Evolutionary conservation across 1,284 basidiomycete species (phyloP).

Genomic region (Pseudozyma hubeiensis): DNA sequence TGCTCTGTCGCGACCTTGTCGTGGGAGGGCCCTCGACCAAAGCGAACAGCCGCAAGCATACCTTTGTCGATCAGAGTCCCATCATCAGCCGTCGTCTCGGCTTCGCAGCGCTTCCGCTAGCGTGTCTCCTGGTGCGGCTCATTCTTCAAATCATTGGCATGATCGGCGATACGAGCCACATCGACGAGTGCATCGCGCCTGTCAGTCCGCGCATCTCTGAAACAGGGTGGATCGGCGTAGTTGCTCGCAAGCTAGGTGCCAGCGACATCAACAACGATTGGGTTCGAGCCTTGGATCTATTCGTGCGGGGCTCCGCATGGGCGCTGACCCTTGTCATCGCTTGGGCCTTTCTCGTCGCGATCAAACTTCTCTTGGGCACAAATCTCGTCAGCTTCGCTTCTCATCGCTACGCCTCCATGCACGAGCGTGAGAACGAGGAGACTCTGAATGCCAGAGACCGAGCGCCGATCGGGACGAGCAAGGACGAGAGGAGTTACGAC

Average conservation of each 20-base stretch:
- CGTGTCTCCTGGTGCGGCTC: slow-evolving; percentile 89
- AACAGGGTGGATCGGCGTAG: slow-evolving; percentile 41
- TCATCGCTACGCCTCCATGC: slow-evolving; percentile 58
- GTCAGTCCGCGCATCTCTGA: slow-evolving; percentile 18
- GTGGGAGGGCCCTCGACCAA: slow-evolving; percentile 75
- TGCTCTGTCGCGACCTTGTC: slow-evolving; percentile 91
- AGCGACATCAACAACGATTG: slow-evolving; percentile 44
- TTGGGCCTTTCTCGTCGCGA: slow-evolving; percentile 59
- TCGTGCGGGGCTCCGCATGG: slow-evolving; percentile 49
- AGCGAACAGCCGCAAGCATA: slow-evolving; percentile 73
- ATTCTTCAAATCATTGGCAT: slow-evolving; percentile 80
- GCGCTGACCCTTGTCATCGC: slow-evolving; percentile 46
- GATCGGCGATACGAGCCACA: slow-evolving; percentile 72
- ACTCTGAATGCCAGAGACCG: slow-evolving; percentile 59
- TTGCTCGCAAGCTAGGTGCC: slow-evolving; percentile 33
- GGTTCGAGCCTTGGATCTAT: slow-evolving; percentile 32
- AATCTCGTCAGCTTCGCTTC: slow-evolving; percentile 62
- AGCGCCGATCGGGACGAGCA: slow-evolving; percentile 62
- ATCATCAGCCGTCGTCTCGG: slow-evolving; percentile 92
- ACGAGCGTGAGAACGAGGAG: slow-evolving; percentile 62
- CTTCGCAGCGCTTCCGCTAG: slow-evolving; percentile 90
- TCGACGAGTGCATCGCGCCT: slow-evolving; percentile 68
- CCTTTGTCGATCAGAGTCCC: slow-evolving; percentile 95
- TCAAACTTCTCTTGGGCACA: slow-evolving; percentile 65
- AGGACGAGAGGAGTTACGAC: slow-evolving; percentile 55